Conservation (phyloP, 495 filamentous ascomycete species). For the Penicillium waksmanii region DNA sequence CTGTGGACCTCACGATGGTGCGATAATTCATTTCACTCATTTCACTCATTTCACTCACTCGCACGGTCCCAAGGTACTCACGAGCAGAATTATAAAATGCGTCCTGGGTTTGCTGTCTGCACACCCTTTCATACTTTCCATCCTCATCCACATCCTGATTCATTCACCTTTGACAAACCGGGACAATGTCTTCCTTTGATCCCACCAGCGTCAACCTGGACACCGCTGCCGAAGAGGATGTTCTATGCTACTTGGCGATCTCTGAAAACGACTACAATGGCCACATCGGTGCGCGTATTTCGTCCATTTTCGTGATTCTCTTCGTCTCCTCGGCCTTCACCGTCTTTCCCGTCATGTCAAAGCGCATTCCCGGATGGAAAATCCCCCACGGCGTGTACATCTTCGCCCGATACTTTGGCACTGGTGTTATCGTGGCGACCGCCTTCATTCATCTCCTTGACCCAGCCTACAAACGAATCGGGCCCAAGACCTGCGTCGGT, state of each 20-base stretch:
- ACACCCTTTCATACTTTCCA: neutral
- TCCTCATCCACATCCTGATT: neutral
- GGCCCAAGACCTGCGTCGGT: conserved; percentile 54
- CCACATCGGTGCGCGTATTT: conserved; percentile 43
- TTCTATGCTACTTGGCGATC: conserved; percentile 38
- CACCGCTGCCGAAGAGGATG: conserved; percentile 34
- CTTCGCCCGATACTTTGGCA: conserved; percentile 71
- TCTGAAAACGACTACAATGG: conserved; percentile 46
- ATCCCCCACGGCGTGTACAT: conserved; percentile 69
- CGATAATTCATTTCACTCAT: neutral
- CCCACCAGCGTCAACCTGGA: conserved; percentile 37
- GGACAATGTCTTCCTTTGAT: conserved; percentile 32
- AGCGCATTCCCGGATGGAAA: conserved; percentile 53
- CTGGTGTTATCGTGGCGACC: conserved; percentile 71
- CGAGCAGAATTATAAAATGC: neutral
- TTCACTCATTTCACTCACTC: neutral
- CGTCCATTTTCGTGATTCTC: conserved; percentile 47
- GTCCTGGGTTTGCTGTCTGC: neutral
- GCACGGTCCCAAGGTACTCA: conserved; percentile 3
- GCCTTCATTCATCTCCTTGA: conserved; percentile 63
- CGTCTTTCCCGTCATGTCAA: conserved; percentile 66
- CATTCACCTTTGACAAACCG: neutral
- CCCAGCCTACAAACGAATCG: conserved; percentile 55
- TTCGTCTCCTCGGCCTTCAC: conserved; percentile 44
- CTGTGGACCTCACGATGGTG: neutral